Evolutionary conservation across 2,329 filamentous ascomycete species (phyloP), one percentile per base, ranked within the genome.

Genomic region (Hyphodiscus sp.): DNA sequence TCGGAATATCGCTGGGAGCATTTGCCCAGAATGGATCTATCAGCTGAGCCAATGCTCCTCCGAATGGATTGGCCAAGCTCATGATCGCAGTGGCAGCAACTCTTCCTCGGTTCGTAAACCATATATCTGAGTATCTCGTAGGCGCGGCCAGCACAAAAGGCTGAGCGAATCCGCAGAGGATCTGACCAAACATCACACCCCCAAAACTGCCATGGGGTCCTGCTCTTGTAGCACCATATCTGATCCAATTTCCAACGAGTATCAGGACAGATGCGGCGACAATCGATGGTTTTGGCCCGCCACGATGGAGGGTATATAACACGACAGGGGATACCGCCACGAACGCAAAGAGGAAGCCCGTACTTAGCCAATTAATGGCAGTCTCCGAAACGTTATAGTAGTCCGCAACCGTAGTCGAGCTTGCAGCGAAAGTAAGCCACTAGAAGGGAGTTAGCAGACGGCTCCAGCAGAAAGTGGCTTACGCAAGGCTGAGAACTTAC

Each of bases 351-450:
- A 96, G 76, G 68, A 95, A 96, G 41, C 79, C 85, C 0, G 87
- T 97, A 65, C 86, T 91, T 58, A 96, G 78, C 94, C 94, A 97
- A 72, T 97, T 97, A 72, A 97, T 86, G 30, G 81, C 80, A 16
- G 81, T 84, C 65, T 91, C 84, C 33, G 78, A 79, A 13, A 91
- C 88, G 49, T 74, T 62, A 67, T 95, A 97, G 74, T 91, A 96
- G 20, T 76, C 63, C 0, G 91, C 83, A 1, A 89, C 80, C 20
- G 85, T 82, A 33, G 80, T 80, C 1, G 89, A 89, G 30, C 96
- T 85, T 42, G 92, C 87, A 1, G 91, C 87, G 70, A 91, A 96
- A 7, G 91, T 94, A 63, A 97, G 81, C 92, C 92, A 97, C 89
- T 91, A 61, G n/a, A 44, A 20, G 15, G 10, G 38, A 43, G 58